Evolutionary conservation across 306 rosid species (phyloP).

Genomic region (Quercus gilva): DNA sequence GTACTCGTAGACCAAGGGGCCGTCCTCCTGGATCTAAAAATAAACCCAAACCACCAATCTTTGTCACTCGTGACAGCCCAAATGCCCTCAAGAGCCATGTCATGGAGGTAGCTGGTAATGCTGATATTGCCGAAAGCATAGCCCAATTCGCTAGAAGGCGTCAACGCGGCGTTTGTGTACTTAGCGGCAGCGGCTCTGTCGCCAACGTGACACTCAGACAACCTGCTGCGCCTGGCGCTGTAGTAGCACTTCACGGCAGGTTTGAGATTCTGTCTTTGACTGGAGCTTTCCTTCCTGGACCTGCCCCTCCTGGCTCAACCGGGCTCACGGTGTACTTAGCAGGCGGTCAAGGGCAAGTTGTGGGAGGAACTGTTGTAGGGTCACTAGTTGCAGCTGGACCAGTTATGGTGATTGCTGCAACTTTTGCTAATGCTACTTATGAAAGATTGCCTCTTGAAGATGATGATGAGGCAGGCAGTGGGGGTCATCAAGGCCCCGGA

Average conservation of each 20-base stretch:
- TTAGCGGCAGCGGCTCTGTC: slow-evolving; percentile 87
- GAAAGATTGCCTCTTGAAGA: slow-evolving; percentile 93
- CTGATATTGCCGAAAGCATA: slow-evolving; percentile 81
- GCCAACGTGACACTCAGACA: slow-evolving; percentile 86
- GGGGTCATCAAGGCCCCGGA: slow-evolving; percentile 28
- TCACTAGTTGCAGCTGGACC: slow-evolving; percentile 88
- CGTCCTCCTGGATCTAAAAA: slow-evolving; percentile 95
- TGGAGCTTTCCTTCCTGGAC: slow-evolving; percentile 87
- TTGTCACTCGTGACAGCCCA: slow-evolving; percentile 84
- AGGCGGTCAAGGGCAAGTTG: slow-evolving; percentile 87
- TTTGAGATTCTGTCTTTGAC: slow-evolving; percentile 83
- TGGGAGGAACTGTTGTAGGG: slow-evolving; percentile 93
- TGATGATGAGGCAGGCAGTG: slow-evolving; percentile 56
- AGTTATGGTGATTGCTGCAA: slow-evolving; percentile 87
- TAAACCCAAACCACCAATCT: slow-evolving; percentile 92
- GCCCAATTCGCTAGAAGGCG: slow-evolving; percentile 84
- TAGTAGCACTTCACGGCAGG: slow-evolving; percentile 86
- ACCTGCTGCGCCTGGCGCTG: slow-evolving; percentile 77
- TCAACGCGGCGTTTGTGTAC: slow-evolving; percentile 91
- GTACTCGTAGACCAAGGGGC: slow-evolving; percentile 78
- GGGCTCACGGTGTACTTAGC: slow-evolving; percentile 85
- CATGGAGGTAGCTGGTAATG: slow-evolving; percentile 83
- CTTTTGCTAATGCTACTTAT: slow-evolving; percentile 90
- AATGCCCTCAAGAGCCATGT: slow-evolving; percentile 88
- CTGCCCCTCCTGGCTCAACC: slow-evolving; percentile 79